A percentile compares a stretch with the other conserved stretches of the same genome.
These are phyloP conservation scores for Hanseniaspora mollemarum DNA, from an alignment of 805 yeast genomes.

Conservation along the genomic window DNA sequence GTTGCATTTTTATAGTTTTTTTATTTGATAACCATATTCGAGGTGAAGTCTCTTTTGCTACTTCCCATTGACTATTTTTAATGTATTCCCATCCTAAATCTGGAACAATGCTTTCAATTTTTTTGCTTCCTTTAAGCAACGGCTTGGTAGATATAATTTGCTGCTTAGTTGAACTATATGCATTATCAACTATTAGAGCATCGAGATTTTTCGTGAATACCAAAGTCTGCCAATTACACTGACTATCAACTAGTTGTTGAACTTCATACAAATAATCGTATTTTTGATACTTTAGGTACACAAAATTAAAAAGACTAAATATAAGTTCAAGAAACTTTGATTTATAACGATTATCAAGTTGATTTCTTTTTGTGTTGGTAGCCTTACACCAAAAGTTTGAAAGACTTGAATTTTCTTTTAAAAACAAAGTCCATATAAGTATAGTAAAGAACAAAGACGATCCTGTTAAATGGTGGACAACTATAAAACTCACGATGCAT, in stretches of 20 bases:
- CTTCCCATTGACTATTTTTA: background rate
- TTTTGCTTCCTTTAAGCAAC: background rate
- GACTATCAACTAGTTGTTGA: background rate
- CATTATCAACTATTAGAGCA: background rate
- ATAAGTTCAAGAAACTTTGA: background rate
- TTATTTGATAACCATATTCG: background rate
- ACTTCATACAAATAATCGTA: background rate
- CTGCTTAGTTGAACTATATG: background rate
- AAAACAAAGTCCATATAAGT: background rate
- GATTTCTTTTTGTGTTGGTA: no score
- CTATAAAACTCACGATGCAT: background rate
- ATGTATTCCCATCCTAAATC: background rate
- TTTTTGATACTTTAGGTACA: background rate
- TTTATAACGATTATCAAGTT: background rate
- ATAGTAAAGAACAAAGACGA: background rate
- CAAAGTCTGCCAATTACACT: background rate
- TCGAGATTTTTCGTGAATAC: background rate
- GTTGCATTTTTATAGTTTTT: background rate
- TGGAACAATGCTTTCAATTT: background rate
- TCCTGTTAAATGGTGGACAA: background rate
- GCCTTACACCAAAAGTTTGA: background rate
- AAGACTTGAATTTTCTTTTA: background rate
- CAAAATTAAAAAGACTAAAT: background rate
- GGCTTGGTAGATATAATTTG: background rate
- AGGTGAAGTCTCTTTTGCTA: background rate